Base-by-base conservation (phyloP, 2,329 filamentous ascomycete species). In the Paecilomyces niveus region DNA sequence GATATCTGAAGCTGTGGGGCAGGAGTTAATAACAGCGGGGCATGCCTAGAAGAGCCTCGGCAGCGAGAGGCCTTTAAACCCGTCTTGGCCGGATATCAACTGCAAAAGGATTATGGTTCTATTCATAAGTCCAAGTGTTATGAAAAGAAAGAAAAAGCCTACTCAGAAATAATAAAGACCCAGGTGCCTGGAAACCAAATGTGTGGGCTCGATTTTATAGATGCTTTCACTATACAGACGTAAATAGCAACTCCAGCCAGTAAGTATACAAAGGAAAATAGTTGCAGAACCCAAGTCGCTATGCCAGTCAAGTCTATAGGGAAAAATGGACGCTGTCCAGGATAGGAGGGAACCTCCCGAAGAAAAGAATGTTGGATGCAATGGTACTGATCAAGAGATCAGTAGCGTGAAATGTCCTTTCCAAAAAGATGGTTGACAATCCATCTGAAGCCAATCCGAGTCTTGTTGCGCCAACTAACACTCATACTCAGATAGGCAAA, bases 401-500 rank as follows among this genome's bases (percentile, higher is more conserved):
- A 78, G 60, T 76, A 78, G 31, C 76, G 68, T 22, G 75, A 76
- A 32, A 78, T 67, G 61, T 78, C 76, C 33, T 72, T 68, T n/a
- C 76, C 76, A 66, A 78, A 78, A 0, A 76, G 3, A 56, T 67
- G 70, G 57, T 78, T 78, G 21, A 76, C 59, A 18, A 73, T 58
- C 77, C 77, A 78, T 31, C 76, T 69, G 60, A 76, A 72, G 53
- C 69, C 64, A 45, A 79, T 70, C 15, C 76, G 65, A 13, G 76
- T 54, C 59, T 74, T 73, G 57, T 78, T 79, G 57, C 75, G 69
- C 77, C 77, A 79, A 58, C 76, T 78, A 55, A 79, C 72, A 45
- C 72, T 77, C 76, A 78, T 79, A 4, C 70, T 75, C 54, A 78
- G 64, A 60, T 78, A 79, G 18, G 76, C 76, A 33, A 71, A 72